phyloP scores from a whole-genome alignment of 2,329 filamentous ascomycete species.

The Fusarium redolens region DNA sequence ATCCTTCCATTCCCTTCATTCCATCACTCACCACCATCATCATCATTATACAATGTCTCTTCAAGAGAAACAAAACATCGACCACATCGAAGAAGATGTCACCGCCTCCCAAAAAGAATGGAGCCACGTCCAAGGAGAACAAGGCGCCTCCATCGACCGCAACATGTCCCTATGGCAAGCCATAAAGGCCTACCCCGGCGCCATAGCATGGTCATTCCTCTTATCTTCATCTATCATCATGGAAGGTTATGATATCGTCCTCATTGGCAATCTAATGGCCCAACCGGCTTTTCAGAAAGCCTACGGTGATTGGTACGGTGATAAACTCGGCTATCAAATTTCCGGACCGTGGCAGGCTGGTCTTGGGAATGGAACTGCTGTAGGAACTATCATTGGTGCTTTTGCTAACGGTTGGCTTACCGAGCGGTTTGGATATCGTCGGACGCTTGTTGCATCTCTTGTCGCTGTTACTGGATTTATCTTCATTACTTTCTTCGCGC shows the following conservation, averaged over 20 bases:
- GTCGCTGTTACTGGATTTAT: conserved; percentile 46
- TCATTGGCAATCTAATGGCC: conserved; percentile 40
- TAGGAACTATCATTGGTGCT: conserved; percentile 40
- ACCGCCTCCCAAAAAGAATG: conserved; percentile 13
- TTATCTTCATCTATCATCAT: conserved; percentile 42
- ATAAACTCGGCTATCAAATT: conserved; percentile 36
- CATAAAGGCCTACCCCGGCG: conserved; percentile 12
- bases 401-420: conserved; percentile 41
- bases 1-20: not conserved
- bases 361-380: conserved; percentile 5
- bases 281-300: conserved; percentile 38
- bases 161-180: conserved; percentile 25
- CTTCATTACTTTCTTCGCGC: conserved; percentile 50
- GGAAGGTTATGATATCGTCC: conserved; percentile 40
- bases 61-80: not conserved
- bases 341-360: conserved; percentile 27
- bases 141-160: conserved; percentile 26
- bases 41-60: not conserved
- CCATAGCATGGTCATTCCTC: conserved; percentile 38
- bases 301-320: conserved; percentile 38
- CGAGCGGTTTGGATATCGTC: conserved; percentile 47
- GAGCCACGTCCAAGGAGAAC: conserved; percentile 25
- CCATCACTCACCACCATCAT: not conserved
- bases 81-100: conserved; percentile 5
- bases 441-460: conserved; percentile 62